These are phyloP conservation scores for Sporothrix brasiliensis DNA, from an alignment of 2,329 filamentous ascomycete genomes.

Conservation along the genomic window DNA sequence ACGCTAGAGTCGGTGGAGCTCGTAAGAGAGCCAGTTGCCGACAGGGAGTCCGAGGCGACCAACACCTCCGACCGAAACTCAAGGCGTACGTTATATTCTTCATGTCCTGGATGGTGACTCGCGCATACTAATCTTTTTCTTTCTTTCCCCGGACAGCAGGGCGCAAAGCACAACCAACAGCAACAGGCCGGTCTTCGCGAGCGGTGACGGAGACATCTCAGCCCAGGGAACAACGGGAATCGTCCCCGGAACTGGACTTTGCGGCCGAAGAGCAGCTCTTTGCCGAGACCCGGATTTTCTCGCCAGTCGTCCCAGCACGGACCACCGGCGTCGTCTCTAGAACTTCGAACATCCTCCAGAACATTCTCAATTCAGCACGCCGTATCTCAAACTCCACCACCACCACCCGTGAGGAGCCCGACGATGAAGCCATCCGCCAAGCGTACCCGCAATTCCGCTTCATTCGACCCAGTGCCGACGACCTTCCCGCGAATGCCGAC, in stretches of 20 bases:
- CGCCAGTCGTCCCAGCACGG: conserved; percentile 34
- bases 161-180: background rate
- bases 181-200: background rate
- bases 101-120: background rate
- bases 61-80: conserved; percentile 1
- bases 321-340: conserved; percentile 26
- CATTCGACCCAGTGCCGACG: conserved; percentile 32
- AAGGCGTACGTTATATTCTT: background rate
- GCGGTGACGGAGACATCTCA: conserved; percentile 31
- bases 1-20: conserved; percentile 28
- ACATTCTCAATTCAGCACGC: conserved; percentile 34
- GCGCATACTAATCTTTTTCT: background rate
- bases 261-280: conserved; percentile 45
- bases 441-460: conserved; percentile 35
- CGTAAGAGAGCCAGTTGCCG: conserved; percentile 14
- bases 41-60: background rate
- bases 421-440: conserved; percentile 32
- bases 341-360: conserved; percentile 34
- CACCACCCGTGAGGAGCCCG: conserved; percentile 22
- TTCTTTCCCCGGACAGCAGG: background rate
- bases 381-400: conserved; percentile 7
- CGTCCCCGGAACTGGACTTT: conserved; percentile 42
- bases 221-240: background rate
- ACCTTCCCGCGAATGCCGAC: background rate
- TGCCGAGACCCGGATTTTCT: conserved; percentile 41